Base-by-base conservation (phyloP, 2,329 filamentous ascomycete genomes). In the Boeremia exigua region DNA sequence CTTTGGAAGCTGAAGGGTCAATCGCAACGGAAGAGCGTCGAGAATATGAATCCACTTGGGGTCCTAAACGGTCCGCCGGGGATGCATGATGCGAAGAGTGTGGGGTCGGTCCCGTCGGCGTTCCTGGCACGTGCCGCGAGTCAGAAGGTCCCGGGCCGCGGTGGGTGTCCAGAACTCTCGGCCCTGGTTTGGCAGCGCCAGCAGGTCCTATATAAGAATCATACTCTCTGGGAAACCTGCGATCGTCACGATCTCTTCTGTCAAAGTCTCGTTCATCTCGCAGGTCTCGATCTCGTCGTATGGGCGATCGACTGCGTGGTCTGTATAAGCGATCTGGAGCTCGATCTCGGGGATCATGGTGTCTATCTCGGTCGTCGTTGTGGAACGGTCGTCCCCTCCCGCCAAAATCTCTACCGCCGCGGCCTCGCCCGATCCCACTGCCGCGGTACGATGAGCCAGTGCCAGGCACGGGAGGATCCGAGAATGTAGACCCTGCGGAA, bases 401-500 rank as follows among this genome's bases (percentile, higher is more conserved):
- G 27, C 62, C 62, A 53, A 74, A 75, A 10, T 71, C 67, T 32
- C 67, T 56, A 28, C 86, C 80, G 28, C 84, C 84, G 54, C 85
- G 77, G 6, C 78, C 79, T 36, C 75, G 65, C 15, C 67, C 72
- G 55, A 84, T 84, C 6, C 83, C 83, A 28, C 83, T 82, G 17
- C 86, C 84, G 17, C 77, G 74, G 54, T 78, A 77, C 50, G 82
- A 81, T 8, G 82, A 80, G 9, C 80, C 79, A 8, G 80, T 74
- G 15, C 80, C 82, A 53, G 88, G 87, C 1, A 84, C 81, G 11
- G 85, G 82, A 59, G 64, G 61, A 28, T 92, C 89, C 0, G 89
- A 90, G 19, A 86, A 86, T 9, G 86, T 86, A 3, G 89, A 91
- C 4, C 87, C 87, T 15, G 87, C 88, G 1, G 88, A 90, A 19